These are phyloP conservation scores for Hawksworthiomyces lignivorus DNA, from an alignment of 2,329 filamentous ascomycete species.

Conservation along the genomic window DNA sequence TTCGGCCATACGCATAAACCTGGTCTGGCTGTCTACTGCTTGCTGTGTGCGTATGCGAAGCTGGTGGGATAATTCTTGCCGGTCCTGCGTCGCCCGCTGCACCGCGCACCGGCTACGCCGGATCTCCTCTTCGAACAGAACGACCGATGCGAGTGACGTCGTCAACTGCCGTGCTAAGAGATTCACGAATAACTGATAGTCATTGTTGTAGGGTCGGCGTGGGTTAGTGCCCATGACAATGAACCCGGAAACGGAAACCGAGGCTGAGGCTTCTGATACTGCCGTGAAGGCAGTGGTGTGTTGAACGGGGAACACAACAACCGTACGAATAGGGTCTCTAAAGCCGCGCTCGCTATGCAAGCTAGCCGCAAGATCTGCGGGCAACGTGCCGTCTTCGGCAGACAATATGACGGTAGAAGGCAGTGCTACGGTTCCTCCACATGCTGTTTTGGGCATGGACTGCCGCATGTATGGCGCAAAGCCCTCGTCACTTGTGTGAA, in stretches of 20 bases:
- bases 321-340: constrained; percentile 59
- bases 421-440: neutral
- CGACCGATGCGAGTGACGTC: constrained; percentile 73
- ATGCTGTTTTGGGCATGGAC: constrained; percentile 52
- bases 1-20: constrained; percentile 78
- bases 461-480: constrained; percentile 71
- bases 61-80: constrained; percentile 69
- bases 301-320: constrained; percentile 72
- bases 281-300: constrained; percentile 49
- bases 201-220: constrained; percentile 68
- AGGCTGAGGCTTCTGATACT: neutral
- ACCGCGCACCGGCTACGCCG: constrained; percentile 65
- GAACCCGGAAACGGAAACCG: constrained; percentile 68
- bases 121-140: constrained; percentile 78
- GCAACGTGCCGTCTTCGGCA: constrained; percentile 58
- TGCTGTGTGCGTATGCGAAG: constrained; percentile 58
- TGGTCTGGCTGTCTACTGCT: constrained; percentile 61
- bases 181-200: constrained; percentile 71
- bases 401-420: constrained; percentile 57
- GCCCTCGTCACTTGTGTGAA: constrained; percentile 61
- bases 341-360: constrained; percentile 56
- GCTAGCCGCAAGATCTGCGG: constrained; percentile 55
- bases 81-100: constrained; percentile 65
- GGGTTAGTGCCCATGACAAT: constrained; percentile 74
- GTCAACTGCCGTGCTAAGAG: constrained; percentile 67